These are phyloP conservation scores for Alisma plantagoaquatica DNA, from an alignment of 106 monocot genomes.

Conservation along the genomic window DNA sequence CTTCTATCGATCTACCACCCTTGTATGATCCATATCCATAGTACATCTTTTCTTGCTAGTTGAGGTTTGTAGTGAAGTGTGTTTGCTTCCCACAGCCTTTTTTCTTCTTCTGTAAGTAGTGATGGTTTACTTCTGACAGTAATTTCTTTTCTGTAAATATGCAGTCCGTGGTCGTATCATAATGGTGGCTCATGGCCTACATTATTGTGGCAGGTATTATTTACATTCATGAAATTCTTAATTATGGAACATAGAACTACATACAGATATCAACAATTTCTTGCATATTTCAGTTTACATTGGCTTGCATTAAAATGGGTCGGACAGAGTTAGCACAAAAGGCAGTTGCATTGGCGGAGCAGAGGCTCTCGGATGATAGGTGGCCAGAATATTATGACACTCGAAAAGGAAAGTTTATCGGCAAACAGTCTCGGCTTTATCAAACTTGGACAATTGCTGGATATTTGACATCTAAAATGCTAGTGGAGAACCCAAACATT, in stretches of 20 bases:
- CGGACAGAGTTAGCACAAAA: slow-evolving; percentile 57
- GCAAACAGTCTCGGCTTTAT: slow-evolving; percentile 67
- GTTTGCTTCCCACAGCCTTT: too few species aligned
- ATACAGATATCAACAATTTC: background rate
- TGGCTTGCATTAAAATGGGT: slow-evolving; percentile 90
- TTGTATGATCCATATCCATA: too few species aligned
- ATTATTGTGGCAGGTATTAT: background rate
- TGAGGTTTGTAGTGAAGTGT: too few species aligned
- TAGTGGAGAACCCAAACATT: slow-evolving; percentile 63
- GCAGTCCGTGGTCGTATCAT: too few species aligned
- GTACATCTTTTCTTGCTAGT: too few species aligned
- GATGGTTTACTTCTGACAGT: too few species aligned
- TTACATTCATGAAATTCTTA: background rate
- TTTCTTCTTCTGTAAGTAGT: too few species aligned
- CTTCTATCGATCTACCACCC: too few species aligned
- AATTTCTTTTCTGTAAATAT: too few species aligned
- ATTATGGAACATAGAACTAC: background rate
- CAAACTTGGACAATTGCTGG: slow-evolving; percentile 92
- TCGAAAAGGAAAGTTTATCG: slow-evolving; percentile 57
- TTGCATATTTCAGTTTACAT: slow-evolving; percentile 46
- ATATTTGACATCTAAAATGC: slow-evolving; percentile 61
- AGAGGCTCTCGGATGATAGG: slow-evolving; percentile 55
- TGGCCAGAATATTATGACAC: slow-evolving; percentile 93
- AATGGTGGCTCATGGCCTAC: too few species aligned
- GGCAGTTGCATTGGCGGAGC: slow-evolving; percentile 62